Conservation (phyloP, 1,139 yeast genomes). For the Zygosaccharomyces sapae region DNA sequence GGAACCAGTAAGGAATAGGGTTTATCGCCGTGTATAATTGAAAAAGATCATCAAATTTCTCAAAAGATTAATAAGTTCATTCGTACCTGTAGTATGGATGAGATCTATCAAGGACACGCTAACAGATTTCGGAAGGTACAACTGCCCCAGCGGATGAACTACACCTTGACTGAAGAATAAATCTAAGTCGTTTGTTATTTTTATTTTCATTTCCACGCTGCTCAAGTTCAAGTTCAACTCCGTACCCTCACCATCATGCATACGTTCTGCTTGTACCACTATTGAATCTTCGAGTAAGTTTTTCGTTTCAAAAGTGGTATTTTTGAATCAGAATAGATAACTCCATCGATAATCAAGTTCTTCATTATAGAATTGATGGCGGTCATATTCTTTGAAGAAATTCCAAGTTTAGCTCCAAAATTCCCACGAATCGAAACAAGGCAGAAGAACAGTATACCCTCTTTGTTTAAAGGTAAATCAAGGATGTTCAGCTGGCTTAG, state of each 20-base stretch:
- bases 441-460: slow-evolving; percentile 78
- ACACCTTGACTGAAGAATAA: slow-evolving; percentile 81
- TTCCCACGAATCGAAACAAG: slow-evolving; percentile 76
- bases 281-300: slow-evolving; percentile 40
- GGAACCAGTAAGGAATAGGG: slow-evolving; percentile 73
- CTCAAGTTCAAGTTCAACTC: slow-evolving; percentile 22
- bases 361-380: slow-evolving; percentile 51
- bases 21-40: slow-evolving; percentile 19
- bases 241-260: slow-evolving; percentile 4
- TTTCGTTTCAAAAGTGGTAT: slow-evolving; percentile 29
- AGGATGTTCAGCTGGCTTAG: slow-evolving; percentile 48
- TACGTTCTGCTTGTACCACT: slow-evolving; percentile 13
- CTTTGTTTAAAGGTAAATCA: slow-evolving; percentile 42
- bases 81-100: slow-evolving; percentile 45
- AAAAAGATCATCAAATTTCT: slow-evolving; percentile 28
- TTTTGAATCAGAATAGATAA: slow-evolving; percentile 63
- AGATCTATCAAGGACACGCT: slow-evolving; percentile 55
- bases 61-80: slow-evolving; percentile 48
- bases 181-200: slow-evolving; percentile 50
- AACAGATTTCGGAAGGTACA: slow-evolving; percentile 57
- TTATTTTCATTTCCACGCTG: slow-evolving; percentile 31
- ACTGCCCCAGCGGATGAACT: slow-evolving; percentile 60
- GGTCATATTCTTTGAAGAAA: slow-evolving; percentile 54
- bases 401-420: slow-evolving; percentile 53
- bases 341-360: slow-evolving; percentile 57